phyloP scores from a whole-genome alignment of 2,329 filamentous ascomycete species.

The Laburnicola sp. region DNA sequence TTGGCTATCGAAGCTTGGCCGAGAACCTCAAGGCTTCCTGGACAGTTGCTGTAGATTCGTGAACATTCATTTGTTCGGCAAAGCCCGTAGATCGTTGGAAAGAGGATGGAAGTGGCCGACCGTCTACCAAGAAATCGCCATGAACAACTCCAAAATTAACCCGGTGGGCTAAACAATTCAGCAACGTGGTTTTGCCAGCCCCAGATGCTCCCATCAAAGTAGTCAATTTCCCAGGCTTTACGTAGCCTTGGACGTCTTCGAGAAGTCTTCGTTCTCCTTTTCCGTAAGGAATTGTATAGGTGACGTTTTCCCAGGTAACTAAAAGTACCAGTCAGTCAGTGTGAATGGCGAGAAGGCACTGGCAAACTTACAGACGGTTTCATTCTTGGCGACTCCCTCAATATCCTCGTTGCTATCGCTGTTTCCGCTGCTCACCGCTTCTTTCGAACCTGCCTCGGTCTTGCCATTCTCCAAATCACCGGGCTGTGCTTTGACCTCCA shows the following conservation, averaged over 20 bases:
- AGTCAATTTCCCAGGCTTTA: slow-evolving; percentile 87
- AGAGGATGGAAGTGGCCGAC: slow-evolving; percentile 59
- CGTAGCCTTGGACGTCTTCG: slow-evolving; percentile 73
- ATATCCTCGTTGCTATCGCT: slow-evolving; percentile 39
- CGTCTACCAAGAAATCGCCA: slow-evolving; percentile 52
- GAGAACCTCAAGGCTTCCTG: slow-evolving; percentile 67
- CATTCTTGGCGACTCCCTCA: slow-evolving; percentile 62
- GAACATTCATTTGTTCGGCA: slow-evolving; percentile 68
- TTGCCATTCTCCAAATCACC: slow-evolving; percentile 58
- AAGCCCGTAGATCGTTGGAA: slow-evolving; percentile 80
- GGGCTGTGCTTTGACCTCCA: slow-evolving; percentile 54
- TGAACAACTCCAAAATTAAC: slow-evolving; percentile 51
- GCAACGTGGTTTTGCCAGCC: slow-evolving; percentile 42
- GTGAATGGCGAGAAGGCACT: background rate
- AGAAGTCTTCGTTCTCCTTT: slow-evolving; percentile 54
- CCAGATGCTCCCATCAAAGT: slow-evolving; percentile 74
- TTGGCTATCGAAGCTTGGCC: slow-evolving; percentile 64
- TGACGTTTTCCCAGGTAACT: slow-evolving; percentile 82
- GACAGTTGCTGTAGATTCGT: slow-evolving; percentile 64
- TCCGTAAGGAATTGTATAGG: slow-evolving; percentile 68
- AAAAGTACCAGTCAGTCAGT: background rate
- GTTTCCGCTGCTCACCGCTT: slow-evolving; percentile 29
- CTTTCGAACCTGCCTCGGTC: slow-evolving; percentile 31
- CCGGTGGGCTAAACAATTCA: slow-evolving; percentile 46
- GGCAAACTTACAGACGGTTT: slow-evolving; percentile 44